Conservation (phyloP, 352 stramenopile species). For the Globisporangium paddicum region DNA sequence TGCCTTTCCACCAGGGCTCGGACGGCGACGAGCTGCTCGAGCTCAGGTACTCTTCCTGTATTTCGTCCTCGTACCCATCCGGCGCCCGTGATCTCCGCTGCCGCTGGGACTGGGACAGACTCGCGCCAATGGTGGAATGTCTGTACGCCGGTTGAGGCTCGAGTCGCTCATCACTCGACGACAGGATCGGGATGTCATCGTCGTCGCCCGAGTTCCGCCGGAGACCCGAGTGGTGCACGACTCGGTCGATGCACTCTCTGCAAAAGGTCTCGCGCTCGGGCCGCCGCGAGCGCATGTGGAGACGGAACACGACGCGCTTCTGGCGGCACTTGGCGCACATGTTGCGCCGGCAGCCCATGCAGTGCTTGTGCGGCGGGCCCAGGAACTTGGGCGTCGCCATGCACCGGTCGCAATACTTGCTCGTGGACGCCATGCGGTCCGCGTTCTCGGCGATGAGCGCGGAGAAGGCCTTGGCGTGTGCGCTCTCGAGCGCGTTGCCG, state of each 20-base stretch:
- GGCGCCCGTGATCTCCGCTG: neutral
- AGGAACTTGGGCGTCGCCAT: constrained; percentile 32
- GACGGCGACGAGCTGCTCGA: constrained; percentile 4
- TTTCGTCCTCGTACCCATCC: neutral
- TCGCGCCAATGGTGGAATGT: neutral
- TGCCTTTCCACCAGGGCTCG: neutral
- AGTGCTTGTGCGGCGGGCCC: constrained; percentile 28
- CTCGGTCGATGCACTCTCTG: constrained; percentile 47
- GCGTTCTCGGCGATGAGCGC: constrained; percentile 34
- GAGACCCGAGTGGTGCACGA: constrained; percentile 18
- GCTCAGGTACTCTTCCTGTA: neutral
- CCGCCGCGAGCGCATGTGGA: constrained; percentile 36
- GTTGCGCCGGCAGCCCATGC: constrained; percentile 51
- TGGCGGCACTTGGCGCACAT: constrained; percentile 46
- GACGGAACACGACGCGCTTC: constrained; percentile 42
- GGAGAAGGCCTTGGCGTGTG: constrained; percentile 52
- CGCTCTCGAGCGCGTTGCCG: constrained; percentile 32
- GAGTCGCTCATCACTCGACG: neutral
- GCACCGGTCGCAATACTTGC: constrained; percentile 45
- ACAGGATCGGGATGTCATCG: constrained; percentile 18
- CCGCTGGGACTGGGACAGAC: neutral
- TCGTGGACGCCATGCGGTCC: constrained; percentile 25
- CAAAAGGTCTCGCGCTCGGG: constrained; percentile 49
- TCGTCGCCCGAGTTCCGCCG: constrained; percentile 20
- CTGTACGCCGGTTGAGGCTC: neutral